phyloP scores from a whole-genome alignment of 73 alveolate genomes.

The Stentor coeruleus region DNA sequence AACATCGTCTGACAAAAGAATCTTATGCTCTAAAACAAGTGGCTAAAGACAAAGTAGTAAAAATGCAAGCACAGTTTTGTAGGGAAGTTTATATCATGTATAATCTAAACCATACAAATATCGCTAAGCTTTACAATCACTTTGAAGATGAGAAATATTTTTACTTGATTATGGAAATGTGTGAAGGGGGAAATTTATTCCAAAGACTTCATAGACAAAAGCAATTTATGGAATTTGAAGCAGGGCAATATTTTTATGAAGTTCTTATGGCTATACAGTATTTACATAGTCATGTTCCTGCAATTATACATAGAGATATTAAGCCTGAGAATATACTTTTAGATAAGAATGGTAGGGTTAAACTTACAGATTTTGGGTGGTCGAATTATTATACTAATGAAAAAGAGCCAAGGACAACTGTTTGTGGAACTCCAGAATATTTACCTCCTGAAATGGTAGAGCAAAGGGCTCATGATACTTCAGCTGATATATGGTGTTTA shows the following conservation, averaged over 20 bases:
- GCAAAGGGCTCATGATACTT: constrained; percentile 52
- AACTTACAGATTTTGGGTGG: constrained; percentile 56
- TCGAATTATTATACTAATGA: constrained; percentile 35
- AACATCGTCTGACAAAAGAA: neutral
- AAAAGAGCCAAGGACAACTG: constrained; percentile 45
- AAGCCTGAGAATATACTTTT: constrained; percentile 30
- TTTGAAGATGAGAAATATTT: constrained; percentile 86
- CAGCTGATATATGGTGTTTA: constrained; percentile 67
- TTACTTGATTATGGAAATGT: constrained; percentile 59
- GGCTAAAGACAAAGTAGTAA: constrained; percentile 20
- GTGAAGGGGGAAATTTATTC: constrained; percentile 49
- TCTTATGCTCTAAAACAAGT: constrained; percentile 23
- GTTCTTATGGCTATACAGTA: constrained; percentile 70
- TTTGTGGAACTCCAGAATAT: constrained; percentile 64
- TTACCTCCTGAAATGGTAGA: constrained; percentile 69
- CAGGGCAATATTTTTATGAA: constrained; percentile 78
- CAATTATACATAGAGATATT: constrained; percentile 54
- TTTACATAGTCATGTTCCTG: constrained; percentile 71
- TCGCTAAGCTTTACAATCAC: constrained; percentile 76
- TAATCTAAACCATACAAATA: constrained; percentile 79
- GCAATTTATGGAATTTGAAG: constrained; percentile 60
- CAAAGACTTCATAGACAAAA: constrained; percentile 46
- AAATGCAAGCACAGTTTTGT: constrained; percentile 13
- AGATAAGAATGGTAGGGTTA: constrained; percentile 8
- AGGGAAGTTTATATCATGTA: constrained; percentile 92